Evolutionary conservation across 2,329 filamentous ascomycete species (phyloP).

Genomic region (Apiospora kogelbergensis): DNA sequence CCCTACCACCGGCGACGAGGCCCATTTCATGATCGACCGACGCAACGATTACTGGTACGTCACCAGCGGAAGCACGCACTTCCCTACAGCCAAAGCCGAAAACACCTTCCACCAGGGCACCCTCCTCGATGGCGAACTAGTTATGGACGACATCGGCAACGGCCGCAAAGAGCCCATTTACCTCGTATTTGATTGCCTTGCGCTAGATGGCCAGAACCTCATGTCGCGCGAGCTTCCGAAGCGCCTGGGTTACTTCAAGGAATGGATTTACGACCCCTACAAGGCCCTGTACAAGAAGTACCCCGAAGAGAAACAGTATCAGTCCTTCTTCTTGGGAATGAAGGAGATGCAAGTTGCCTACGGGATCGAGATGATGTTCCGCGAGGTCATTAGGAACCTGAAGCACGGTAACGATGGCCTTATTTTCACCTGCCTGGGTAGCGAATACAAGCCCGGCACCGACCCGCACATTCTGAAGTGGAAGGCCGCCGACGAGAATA

Average conservation of each 20-base stretch:
- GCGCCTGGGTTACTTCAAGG: constrained; percentile 81
- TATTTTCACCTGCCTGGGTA: constrained; percentile 93
- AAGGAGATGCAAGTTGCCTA: constrained; percentile 91
- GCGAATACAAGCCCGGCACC: constrained; percentile 84
- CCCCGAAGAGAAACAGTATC: constrained; percentile 67
- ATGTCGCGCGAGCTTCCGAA: constrained; percentile 84
- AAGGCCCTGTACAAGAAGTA: constrained; percentile 61
- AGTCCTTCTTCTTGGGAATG: constrained; percentile 80
- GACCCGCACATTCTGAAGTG: constrained; percentile 95
- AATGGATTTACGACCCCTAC: constrained; percentile 73
- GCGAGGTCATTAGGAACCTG: constrained; percentile 76
- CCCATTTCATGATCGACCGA: constrained; percentile 92
- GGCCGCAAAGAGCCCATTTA: constrained; percentile 74
- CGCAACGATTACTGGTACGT: constrained; percentile 97
- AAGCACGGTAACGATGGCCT: constrained; percentile 94
- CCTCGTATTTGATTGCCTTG: constrained; percentile 90
- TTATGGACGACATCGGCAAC: constrained; percentile 73
- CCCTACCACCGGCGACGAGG: constrained; percentile 55
- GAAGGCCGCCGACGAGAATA: constrained; percentile 96
- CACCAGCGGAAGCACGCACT: constrained; percentile 68
- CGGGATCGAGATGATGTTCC: constrained; percentile 89
- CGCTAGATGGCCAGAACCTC: constrained; percentile 73
- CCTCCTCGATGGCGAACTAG: constrained; percentile 88
- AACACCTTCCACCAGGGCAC: constrained; percentile 75
- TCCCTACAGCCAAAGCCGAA: constrained; percentile 69